Evolutionary conservation across 305 asterid species (phyloP).

Genomic region (Vinca major): DNA sequence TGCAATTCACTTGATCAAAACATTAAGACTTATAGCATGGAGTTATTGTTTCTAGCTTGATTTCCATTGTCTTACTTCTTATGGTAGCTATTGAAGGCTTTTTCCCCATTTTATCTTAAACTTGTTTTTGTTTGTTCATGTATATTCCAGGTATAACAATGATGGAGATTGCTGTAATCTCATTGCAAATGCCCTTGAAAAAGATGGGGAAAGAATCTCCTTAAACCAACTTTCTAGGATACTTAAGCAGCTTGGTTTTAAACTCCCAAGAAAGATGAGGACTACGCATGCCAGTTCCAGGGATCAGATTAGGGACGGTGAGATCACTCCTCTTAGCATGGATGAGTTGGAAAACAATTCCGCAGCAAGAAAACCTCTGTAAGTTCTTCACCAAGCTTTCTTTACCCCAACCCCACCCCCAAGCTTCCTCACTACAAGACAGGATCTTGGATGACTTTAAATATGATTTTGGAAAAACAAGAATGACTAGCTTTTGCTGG

Average conservation of each 20-base stretch:
- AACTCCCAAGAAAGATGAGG: conserved; percentile 44
- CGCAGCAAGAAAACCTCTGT: conserved; percentile 47
- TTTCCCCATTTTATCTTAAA: conserved; percentile 15
- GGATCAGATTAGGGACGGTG: conserved; percentile 22
- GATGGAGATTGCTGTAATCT: conserved; percentile 47
- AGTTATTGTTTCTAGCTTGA: not conserved
- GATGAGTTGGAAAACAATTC: conserved; percentile 29
- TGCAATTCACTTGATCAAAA: not conserved
- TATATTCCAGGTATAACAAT: conserved; percentile 47
- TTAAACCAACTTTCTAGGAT: conserved; percentile 39
- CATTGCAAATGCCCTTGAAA: conserved; percentile 56
- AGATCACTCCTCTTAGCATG: conserved; percentile 23
- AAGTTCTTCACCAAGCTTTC: conserved; percentile 28
- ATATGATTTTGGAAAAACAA: conserved; percentile 1
- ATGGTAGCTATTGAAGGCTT: conserved; percentile 8
- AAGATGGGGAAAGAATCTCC: conserved; percentile 39
- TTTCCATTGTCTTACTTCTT: not conserved
- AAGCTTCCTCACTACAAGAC: not conserved
- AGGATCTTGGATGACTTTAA: not conserved
- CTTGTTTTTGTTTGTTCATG: conserved; percentile 6
- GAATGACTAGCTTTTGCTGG: not conserved
- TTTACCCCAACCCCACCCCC: conserved; percentile 2
- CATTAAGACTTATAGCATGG: too few relatives aligned
- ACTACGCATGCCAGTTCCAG: conserved; percentile 25
- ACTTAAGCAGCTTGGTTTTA: conserved; percentile 50